A percentile compares a stretch with the other conserved stretches of the same genome.
Conservation (phyloP, 768 basidiomycete genomes). For the Podaxis pistillaris region DNA sequence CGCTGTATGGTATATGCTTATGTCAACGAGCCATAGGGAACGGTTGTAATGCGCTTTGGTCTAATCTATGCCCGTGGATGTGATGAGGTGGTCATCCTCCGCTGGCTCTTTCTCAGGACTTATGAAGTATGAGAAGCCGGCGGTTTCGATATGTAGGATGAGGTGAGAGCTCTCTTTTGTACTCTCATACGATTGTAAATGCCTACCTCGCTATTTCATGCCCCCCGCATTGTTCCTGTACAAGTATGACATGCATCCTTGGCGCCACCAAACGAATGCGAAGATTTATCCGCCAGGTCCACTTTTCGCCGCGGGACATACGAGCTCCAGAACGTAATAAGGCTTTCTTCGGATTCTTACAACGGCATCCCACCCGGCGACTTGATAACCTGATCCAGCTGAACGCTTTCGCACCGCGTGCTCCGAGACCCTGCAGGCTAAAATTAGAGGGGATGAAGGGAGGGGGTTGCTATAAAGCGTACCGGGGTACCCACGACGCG, state of each 20-base stretch:
- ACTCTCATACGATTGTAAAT: neutral
- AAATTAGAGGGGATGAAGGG: neutral
- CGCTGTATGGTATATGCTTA: neutral
- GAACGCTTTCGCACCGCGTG: neutral
- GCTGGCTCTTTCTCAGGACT: neutral
- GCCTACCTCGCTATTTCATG: neutral
- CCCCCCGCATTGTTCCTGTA: neutral
- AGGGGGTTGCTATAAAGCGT: conserved; percentile 7
- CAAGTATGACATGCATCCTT: too few species aligned
- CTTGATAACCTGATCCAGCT: neutral
- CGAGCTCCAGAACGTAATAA: neutral
- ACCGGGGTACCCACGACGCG: conserved; percentile 1
- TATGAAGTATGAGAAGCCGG: conserved; percentile 3
- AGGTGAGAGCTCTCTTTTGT: neutral
- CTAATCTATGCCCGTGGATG: neutral
- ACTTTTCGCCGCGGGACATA: conserved; percentile 4
- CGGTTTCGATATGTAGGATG: neutral
- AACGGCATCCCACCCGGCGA: neutral
- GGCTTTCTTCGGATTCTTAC: neutral
- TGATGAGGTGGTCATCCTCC: too few species aligned
- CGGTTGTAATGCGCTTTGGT: neutral
- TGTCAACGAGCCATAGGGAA: neutral
- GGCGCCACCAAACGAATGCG: neutral
- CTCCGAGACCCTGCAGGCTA: neutral
- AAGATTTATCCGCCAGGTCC: neutral